These are phyloP conservation scores for Fusarium phyllophilum DNA, from an alignment of 2,329 filamentous ascomycete species.

Conservation along the genomic window DNA sequence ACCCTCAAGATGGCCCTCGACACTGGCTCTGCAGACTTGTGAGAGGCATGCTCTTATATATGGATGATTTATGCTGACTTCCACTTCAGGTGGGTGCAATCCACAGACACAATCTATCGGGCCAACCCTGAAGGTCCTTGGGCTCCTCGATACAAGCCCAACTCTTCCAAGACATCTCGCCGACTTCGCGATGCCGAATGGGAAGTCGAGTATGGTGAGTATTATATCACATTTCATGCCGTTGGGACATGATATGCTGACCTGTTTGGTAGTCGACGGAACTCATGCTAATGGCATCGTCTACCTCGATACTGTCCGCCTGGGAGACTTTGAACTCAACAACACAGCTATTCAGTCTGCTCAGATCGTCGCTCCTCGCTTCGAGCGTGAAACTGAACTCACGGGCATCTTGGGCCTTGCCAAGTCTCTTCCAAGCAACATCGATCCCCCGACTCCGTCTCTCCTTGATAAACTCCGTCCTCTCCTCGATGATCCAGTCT, in stretches of 20 bases:
- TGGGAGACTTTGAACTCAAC: constrained; percentile 57
- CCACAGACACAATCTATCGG: constrained; percentile 57
- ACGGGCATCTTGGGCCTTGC: constrained; percentile 65
- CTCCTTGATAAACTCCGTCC: constrained; percentile 58
- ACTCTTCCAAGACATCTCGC: constrained; percentile 56
- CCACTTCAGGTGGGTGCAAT: constrained; percentile 62
- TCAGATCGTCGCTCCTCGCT: constrained; percentile 52
- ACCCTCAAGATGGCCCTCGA: constrained; percentile 60
- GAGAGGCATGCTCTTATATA: constrained; percentile 54
- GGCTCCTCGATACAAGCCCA: constrained; percentile 56
- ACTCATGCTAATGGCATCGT: constrained; percentile 58
- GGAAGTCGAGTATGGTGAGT: constrained; percentile 60
- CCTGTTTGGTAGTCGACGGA: constrained; percentile 53
- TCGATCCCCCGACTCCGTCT: constrained; percentile 54
- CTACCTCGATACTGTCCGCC: constrained; percentile 60
- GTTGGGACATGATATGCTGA: background rate
- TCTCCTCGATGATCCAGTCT: constrained; percentile 54
- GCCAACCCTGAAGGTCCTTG: constrained; percentile 49
- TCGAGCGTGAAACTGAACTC: constrained; percentile 55
- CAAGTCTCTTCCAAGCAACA: constrained; percentile 57
- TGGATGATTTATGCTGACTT: constrained; percentile 4
- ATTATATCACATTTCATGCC: constrained; percentile 17
- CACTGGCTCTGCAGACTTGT: constrained; percentile 69
- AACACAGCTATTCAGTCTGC: constrained; percentile 63
- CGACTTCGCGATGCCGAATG: constrained; percentile 58